A percentile compares a stretch with the other conserved stretches of the same genome.
phyloP scores from a whole-genome alignment of 2,329 filamentous ascomycete genomes.

The Lachnellula arida region DNA sequence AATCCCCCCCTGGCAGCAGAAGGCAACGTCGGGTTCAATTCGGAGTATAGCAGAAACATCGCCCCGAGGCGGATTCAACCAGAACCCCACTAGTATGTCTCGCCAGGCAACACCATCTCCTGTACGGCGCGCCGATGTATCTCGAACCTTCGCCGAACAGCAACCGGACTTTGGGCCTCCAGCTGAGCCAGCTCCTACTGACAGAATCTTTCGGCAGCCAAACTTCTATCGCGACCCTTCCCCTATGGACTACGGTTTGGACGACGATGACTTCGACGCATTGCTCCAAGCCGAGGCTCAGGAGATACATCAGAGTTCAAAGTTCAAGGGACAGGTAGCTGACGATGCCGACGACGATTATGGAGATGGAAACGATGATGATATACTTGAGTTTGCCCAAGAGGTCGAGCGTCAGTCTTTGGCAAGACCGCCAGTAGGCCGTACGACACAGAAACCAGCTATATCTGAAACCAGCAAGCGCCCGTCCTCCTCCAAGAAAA shows the following conservation, averaged over 20 bases:
- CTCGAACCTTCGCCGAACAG: not conserved
- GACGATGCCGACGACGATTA: conserved; percentile 18
- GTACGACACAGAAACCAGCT: conserved; percentile 10
- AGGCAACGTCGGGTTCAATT: not conserved
- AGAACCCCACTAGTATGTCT: not conserved
- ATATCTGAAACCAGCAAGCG: conserved; percentile 12
- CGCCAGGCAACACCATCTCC: conserved; percentile 11
- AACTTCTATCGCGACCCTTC: conserved; percentile 18
- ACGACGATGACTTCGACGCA: conserved; percentile 23
- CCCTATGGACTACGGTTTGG: conserved; percentile 19
- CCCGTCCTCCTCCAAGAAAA: conserved; percentile 12
- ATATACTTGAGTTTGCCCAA: conserved; percentile 38
- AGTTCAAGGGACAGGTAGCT: conserved; percentile 1
- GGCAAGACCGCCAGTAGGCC: not conserved
- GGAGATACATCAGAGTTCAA: conserved; percentile 9
- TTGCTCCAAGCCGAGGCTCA: conserved; percentile 23
- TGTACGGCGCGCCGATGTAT: not conserved
- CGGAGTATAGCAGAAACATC: not conserved
- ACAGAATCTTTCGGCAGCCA: conserved; percentile 13
- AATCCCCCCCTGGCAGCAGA: conserved; percentile 16
- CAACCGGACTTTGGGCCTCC: not conserved
- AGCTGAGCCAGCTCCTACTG: not conserved
- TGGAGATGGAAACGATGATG: conserved; percentile 31
- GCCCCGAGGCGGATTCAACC: not conserved
- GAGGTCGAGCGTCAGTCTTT: conserved; percentile 37